Base-by-base conservation (phyloP, 345 rosid genomes). In the Streptanthus diversifolius region DNA sequence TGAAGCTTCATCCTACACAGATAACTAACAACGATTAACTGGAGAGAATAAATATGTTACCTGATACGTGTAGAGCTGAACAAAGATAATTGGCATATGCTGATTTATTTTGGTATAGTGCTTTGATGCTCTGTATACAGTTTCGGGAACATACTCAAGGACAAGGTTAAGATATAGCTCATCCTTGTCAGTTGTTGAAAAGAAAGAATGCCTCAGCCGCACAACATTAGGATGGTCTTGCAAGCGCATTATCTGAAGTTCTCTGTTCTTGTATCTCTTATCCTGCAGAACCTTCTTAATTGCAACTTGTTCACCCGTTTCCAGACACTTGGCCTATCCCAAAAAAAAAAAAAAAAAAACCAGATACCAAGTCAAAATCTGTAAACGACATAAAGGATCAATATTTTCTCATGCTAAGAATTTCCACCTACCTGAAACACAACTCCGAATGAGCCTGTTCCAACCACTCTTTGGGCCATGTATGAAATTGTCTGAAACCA, bases 221-320 rank as follows among this genome's bases (percentile, higher is more conserved):
- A 91, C 88, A 43, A 86, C 90, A 68, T 95, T 95, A 33, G 96
- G 92, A 83, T 95, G 97, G 77, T 85, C 81, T 41, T 90, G 93
- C 41, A 85, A 17, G 21, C 90, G 97, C 97, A 95, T 90, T 67
- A 95, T 85, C 83, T 95, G 98, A 72, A 95, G 98, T 80, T 95
- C 99, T 68, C 99, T 87, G 67, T 95, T 95, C 82, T 95, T 95
- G 88, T 90, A 95, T 84, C 97, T 88, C 84, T 85, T 95, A 80
- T 95, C 99, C 76, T 95, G 97, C 71, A 95, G 87, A 79, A 95
- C 99, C 82, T 95, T 95, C 86, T 95, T 95, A 49, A 95, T 95
- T 68, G 99, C 98, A 71, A 95, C 95, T 53, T 85, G 84, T 68
- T 91, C 99, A 68, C 96, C 98, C 44, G 96, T 90, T 88, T 95